These are phyloP conservation scores for Angomonas ambiguus DNA, from an alignment of 208 protist genomes.

Conservation along the genomic window DNA sequence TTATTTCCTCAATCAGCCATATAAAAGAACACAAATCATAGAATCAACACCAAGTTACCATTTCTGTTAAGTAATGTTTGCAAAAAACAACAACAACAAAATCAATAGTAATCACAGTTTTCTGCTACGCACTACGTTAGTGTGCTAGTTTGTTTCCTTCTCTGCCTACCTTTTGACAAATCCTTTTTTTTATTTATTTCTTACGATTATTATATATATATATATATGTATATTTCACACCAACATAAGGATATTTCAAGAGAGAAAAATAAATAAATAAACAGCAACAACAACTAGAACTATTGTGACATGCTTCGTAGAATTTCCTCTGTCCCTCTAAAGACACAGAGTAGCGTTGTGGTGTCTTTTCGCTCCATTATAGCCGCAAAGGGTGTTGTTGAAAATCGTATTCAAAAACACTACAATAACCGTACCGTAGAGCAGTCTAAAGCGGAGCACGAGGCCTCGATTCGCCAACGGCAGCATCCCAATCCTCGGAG, in stretches of 20 bases:
- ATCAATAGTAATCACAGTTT: no score
- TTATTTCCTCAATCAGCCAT: no score
- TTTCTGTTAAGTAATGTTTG: no score
- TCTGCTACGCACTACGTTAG: not conserved
- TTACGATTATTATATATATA: no score
- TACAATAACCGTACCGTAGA: constrained; percentile 79
- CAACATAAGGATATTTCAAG: not conserved
- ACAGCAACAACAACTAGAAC: no score
- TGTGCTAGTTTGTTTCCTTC: not conserved
- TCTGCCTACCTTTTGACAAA: not conserved
- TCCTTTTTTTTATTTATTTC: constrained; percentile 10
- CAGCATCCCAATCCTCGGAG: constrained; percentile 71
- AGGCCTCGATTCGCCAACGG: constrained; percentile 35
- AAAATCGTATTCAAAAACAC: constrained; percentile 83
- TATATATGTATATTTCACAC: no score
- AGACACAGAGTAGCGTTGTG: not conserved
- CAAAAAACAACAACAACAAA: constrained; percentile 2
- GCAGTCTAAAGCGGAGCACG: constrained; percentile 65
- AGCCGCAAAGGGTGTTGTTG: constrained; percentile 80
- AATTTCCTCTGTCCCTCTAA: not conserved
- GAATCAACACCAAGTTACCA: not conserved
- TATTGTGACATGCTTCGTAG: constrained; percentile 5
- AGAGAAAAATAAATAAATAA: no score
- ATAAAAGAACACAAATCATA: no score
- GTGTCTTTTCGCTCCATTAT: constrained; percentile 41